Base-by-base conservation (phyloP, 2,329 filamentous ascomycete species). In the Orbilia javanica region DNA sequence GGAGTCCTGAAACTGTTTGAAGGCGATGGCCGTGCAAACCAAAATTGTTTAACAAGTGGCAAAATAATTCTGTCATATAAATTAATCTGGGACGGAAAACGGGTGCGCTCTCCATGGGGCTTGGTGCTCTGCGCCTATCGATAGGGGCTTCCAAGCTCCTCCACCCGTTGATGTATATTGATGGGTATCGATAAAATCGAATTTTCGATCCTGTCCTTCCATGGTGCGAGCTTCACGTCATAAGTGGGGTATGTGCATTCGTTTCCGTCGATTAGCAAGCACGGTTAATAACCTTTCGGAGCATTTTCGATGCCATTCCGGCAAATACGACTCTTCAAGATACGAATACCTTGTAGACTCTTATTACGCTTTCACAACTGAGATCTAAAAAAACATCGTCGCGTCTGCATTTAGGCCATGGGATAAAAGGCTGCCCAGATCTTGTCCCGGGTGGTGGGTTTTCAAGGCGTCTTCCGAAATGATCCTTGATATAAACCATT, bases 291-390 rank as follows among this genome's bases (percentile, higher is more conserved):
- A 44, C n/a, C 5, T 22, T 72, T 78, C 74, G 74, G 74, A 63
- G 74, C 53, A 64, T 72, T 78, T 72, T 72, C 22, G 29, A n/a
- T 27, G 36, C n/a, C 13, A 36, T 72, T 78, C 74, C 74, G 74
- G 74, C 52, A 66, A 57, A 34, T 52, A 36, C 39, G 29, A 55
- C 31, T 52, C 36, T 66, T 11, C 52, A 39, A 53, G 39, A 22
- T 48, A 44, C 18, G 29, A 68, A 60, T 42, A 48, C 42, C 29
- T n/a, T 34, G 57, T 36, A 13, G 57, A 44, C 11, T 44, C 15
- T 22, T n/a, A 46, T 60, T 39, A 4, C 4, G 13, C 5, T 10
- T 29, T 60, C 39, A 60, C 11, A 4, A 53, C 4, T 22, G 6
- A 60, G 36, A 44, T 69, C 34, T 52, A 36, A 46, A 34, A 46